Evolutionary conservation across 768 basidiomycete genomes (phyloP), one percentile per base, ranked within the genome.

Genomic region (Podaxis sp.): DNA sequence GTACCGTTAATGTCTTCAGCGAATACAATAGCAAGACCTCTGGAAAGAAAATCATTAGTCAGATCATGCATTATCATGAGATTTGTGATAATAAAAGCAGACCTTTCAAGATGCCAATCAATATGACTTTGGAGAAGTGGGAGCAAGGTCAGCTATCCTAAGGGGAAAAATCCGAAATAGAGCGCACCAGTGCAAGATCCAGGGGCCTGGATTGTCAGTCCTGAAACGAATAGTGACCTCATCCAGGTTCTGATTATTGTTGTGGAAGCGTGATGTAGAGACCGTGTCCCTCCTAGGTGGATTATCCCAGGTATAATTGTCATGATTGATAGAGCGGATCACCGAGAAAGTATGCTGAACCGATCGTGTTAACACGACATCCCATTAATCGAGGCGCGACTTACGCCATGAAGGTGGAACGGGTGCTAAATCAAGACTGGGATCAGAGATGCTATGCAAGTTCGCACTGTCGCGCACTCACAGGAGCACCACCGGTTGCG

Each of bases 191-290:
- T 67, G 68, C n/a, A 69, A 40, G 50, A 69, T 64, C 66, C 66
- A 69, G 29, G 68, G 68, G 5, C 68, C 68, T 17, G 66, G 57
- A 71, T 87, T 88, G 67, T 88, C 83, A 2, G 85, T 85, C 22
- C 73, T 67, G 75, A 85, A 87, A 9, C 85, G 79, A 53, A 87
- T 70, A 17, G 63, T 64, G 19, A 64, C 61, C 22, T 69, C 64
- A 41, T 69, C 68, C 1, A 57, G 49, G 17, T 50, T 50, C 47
- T 51, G 54, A 22, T 66, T 60, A 12, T 22, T 4, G 13, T 24
- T 13, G 24, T 24, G 1, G 47, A 50, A 50, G 22, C 19, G 47
- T 13, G 47, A 22, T 46, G 60, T 65, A 12, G 63, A 64, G 22
- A 69, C 68, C 36, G 63, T 61, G 55, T 69, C 68, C 38, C 56